Percentiles rank a stretch among this genome's conserved stretches.
Conservation (phyloP, 1,284 basidiomycete species). For the Cryptococcus sp. region DNA sequence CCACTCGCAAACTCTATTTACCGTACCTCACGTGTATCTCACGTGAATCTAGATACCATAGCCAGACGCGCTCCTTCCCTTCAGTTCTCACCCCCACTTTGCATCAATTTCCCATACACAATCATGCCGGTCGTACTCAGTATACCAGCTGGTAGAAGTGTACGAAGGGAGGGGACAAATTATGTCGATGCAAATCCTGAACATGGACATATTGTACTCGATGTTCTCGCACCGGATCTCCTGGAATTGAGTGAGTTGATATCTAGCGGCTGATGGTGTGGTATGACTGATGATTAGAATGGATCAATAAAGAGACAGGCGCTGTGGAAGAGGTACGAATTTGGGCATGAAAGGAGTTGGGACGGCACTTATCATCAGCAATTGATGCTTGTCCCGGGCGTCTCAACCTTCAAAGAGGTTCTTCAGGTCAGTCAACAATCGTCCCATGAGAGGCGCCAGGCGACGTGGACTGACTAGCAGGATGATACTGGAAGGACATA, state of each 20-base stretch:
- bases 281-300: conserved; percentile 22
- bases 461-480: conserved; percentile 11
- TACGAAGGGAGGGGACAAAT: conserved; percentile 33
- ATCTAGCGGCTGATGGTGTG: background rate
- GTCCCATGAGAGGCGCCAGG: background rate
- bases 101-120: background rate
- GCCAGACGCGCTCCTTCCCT: no score
- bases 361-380: conserved; percentile 24
- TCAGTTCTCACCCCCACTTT: background rate
- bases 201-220: conserved; percentile 42
- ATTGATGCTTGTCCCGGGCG: conserved; percentile 47
- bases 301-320: conserved; percentile 33
- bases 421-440: conserved; percentile 28
- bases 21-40: no score
- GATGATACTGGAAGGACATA: conserved; percentile 42
- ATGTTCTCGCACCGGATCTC: conserved; percentile 27
- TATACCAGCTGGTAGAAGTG: conserved; percentile 40
- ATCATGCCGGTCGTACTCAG: conserved; percentile 14
- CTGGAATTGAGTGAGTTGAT: background rate
- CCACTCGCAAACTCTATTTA: no score
- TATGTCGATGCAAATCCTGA: conserved; percentile 46
- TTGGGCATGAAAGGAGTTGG: conserved; percentile 2
- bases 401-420: conserved; percentile 44
- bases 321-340: conserved; percentile 33
- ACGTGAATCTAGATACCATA: no score